These are phyloP conservation scores for Aspergillus homomorphus DNA, from an alignment of 495 filamentous ascomycete genomes.

Conservation along the genomic window DNA sequence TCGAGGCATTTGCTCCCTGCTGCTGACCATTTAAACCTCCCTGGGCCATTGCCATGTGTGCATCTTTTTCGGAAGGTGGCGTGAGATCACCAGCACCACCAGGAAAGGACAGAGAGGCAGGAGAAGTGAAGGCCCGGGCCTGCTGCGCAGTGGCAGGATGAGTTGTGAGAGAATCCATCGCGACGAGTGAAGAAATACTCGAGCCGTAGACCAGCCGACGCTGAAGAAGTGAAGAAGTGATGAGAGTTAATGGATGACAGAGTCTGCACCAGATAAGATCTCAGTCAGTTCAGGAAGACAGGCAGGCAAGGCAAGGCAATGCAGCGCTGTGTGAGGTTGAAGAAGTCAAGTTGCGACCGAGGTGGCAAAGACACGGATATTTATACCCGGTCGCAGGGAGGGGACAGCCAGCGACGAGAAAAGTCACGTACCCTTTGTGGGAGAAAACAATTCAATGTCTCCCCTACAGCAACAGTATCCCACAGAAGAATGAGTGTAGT, in stretches of 20 bases:
- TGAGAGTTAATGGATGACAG: constrained; percentile 15
- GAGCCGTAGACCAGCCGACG: constrained; percentile 24
- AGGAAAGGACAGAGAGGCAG: constrained; percentile 86
- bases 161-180: constrained; percentile 85
- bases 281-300: constrained; percentile 8
- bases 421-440: constrained; percentile 52
- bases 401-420: neutral
- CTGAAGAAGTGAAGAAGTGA: constrained; percentile 10
- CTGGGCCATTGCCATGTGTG: constrained; percentile 43
- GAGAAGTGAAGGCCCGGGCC: constrained; percentile 87
- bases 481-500: too few relatives aligned
- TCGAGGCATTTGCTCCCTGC: constrained; percentile 58
- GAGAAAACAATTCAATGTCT: constrained; percentile 99
- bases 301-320: constrained; percentile 9
- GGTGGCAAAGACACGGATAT: constrained; percentile 12
- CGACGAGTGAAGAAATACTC: constrained; percentile 31
- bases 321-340: too few relatives aligned
- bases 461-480: constrained; percentile 59
- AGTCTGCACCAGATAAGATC: constrained; percentile 12
- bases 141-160: constrained; percentile 84
- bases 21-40: constrained; percentile 54
- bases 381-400: constrained; percentile 4
- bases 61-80: constrained; percentile 68
- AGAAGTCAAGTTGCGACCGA: too few relatives aligned
- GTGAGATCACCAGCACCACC: constrained; percentile 77